phyloP scores from a whole-genome alignment of 108 stramenopile species.

The Nitzschia inconspicua region DNA sequence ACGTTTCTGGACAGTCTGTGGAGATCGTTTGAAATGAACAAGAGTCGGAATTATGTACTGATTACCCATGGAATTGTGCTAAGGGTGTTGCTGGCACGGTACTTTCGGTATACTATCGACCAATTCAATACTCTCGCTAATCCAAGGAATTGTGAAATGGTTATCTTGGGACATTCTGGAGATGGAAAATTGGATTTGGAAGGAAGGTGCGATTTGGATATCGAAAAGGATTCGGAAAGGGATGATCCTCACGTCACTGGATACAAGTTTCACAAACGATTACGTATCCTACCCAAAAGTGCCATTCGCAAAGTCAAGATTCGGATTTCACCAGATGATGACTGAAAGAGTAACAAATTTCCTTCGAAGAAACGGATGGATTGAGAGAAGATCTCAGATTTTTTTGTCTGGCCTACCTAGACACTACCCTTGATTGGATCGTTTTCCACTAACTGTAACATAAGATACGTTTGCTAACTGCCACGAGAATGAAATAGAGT shows the following conservation, averaged over 20 bases:
- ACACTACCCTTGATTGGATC: no score
- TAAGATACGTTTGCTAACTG: no score
- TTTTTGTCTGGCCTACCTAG: background rate
- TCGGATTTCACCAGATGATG: slow-evolving; percentile 45
- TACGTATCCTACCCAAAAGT: slow-evolving; percentile 61
- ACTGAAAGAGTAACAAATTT: background rate
- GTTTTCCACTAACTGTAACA: no score
- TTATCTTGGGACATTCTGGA: slow-evolving; percentile 78
- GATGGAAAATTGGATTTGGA: slow-evolving; percentile 62
- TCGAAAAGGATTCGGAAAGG: slow-evolving; percentile 9
- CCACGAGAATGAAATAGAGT: no score
- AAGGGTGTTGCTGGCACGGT: slow-evolving; percentile 84
- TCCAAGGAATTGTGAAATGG: slow-evolving; percentile 89
- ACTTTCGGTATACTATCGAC: slow-evolving; percentile 92
- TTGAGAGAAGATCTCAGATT: background rate
- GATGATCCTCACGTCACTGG: slow-evolving; percentile 29
- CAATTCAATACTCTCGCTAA: slow-evolving; percentile 87
- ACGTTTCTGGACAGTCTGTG: slow-evolving; percentile 91
- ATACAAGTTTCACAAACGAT: slow-evolving; percentile 57
- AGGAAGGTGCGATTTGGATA: slow-evolving; percentile 61
- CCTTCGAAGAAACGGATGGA: background rate
- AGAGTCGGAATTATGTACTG: slow-evolving; percentile 73
- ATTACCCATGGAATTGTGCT: slow-evolving; percentile 87
- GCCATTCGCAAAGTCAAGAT: slow-evolving; percentile 40
- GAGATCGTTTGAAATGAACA: slow-evolving; percentile 75